Base-by-base conservation (phyloP, 2,329 filamentous ascomycete genomes). In the Claviceps pusilla region DNA sequence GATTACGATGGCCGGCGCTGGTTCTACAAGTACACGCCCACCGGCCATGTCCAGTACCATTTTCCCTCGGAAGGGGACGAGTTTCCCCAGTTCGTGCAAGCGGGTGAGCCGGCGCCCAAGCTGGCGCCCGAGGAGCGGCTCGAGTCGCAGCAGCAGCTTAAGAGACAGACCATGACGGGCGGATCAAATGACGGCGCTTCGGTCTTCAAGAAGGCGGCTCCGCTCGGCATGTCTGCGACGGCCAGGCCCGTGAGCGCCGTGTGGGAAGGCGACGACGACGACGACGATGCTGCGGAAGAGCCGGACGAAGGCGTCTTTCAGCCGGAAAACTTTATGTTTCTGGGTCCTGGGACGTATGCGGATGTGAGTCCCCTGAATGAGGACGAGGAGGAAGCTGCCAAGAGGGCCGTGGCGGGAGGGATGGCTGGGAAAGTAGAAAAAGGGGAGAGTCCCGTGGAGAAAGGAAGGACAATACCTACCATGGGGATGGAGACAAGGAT, bases 31-130 rank as follows among this genome's bases (percentile, higher is more conserved):
- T 80, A 77, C 67, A 75, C 70, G 58, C 67, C 77, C 29, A 79
- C 74, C 9, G 77, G 77, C 10, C 67, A 74, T 41, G 65, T 74
- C 16, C 78, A 81, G 63, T 82, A 74, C 60, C 74, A 75, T 56
- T 82, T 80, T 57, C 78, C 78, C 6, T 71, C 71, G 47, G 71
- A 74, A 5, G 78, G 78, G 57, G 78, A 82, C 60, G 78, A 81
- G 65, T 82, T 76, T 52, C 77, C 78, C 49, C 74, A 78, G 59
- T 76, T 71, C 59, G 61, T 76, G 57, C 69, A 71, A 55, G 65
- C 67, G 19, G 63, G 63, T 29, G 61, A 66, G 11, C 68, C 71
- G 0, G 65, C 62, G 0, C 68, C 70, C 2, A 66, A 67, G 31
- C 66, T 79, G 1, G 68, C 71, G 0, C 76, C 76, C n/a, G 76